phyloP scores from a whole-genome alignment of 768 basidiomycete genomes.

The Boletus sp. region DNA sequence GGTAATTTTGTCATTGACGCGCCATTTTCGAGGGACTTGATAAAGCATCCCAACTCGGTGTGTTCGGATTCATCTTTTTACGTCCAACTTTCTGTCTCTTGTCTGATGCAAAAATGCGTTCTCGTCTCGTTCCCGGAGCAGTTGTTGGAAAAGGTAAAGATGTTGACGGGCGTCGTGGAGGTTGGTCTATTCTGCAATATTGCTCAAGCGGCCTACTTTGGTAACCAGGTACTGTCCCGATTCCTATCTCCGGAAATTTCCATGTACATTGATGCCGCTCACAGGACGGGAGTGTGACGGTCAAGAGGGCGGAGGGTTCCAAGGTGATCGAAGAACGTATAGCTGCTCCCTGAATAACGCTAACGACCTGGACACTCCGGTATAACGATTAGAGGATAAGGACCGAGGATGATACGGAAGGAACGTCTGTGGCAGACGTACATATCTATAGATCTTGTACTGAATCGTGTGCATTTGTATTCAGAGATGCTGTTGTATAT shows the following conservation, averaged over 20 bases:
- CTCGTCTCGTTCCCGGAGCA: constrained; percentile 25
- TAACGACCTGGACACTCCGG: background rate
- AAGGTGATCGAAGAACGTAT: constrained; percentile 24
- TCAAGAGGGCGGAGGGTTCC: constrained; percentile 39
- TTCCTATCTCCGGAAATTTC: background rate
- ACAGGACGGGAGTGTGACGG: constrained; percentile 69
- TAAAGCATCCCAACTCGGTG: constrained; percentile 66
- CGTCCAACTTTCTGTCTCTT: background rate
- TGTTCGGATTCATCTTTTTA: background rate
- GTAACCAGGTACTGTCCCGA: constrained; percentile 57
- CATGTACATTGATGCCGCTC: background rate
- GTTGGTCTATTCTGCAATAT: constrained; percentile 95
- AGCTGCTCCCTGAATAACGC: background rate
- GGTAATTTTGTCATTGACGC: constrained; percentile 98
- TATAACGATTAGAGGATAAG: background rate
- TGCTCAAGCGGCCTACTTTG: constrained; percentile 96
- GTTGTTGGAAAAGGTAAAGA: constrained; percentile 81
- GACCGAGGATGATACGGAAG: background rate
- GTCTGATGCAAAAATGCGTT: background rate
- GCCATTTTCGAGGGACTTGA: constrained; percentile 69
- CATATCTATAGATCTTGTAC: background rate
- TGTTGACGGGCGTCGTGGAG: constrained; percentile 97
- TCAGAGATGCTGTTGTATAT: background rate
- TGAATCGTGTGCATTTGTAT: background rate
- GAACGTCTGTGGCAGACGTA: background rate